A percentile compares a stretch with the other conserved stretches of the same genome.
Evolutionary conservation across 2,329 filamentous ascomycete genomes (phyloP).

Genomic region (Xylaria sp.): DNA sequence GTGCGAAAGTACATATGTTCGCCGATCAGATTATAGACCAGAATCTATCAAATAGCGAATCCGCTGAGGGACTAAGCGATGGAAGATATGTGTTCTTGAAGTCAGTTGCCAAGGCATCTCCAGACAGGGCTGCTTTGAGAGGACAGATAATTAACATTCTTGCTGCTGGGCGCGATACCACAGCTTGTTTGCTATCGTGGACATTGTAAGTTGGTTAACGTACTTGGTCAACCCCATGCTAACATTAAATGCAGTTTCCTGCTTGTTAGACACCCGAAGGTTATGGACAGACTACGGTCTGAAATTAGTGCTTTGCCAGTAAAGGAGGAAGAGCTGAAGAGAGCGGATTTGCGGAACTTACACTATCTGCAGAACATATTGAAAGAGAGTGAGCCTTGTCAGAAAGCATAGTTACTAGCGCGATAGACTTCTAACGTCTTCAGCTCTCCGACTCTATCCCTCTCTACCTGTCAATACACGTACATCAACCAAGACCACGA

Average conservation of each 20-base stretch:
- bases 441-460: constrained; percentile 44
- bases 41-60: constrained; percentile 34
- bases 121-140: constrained; percentile 39
- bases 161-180: constrained; percentile 45
- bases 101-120: constrained; percentile 38
- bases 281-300: constrained; percentile 40
- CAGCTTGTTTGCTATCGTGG: constrained; percentile 44
- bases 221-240: not conserved
- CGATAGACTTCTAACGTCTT: constrained; percentile 8
- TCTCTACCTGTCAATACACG: constrained; percentile 44
- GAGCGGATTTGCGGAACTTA: constrained; percentile 38
- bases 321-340: constrained; percentile 33
- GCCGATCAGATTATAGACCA: constrained; percentile 43
- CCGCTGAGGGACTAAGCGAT: constrained; percentile 21
- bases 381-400: constrained; percentile 41
- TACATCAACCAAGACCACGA: constrained; percentile 40
- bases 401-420: constrained; percentile 1
- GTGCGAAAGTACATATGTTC: constrained; percentile 40
- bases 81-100: constrained; percentile 42
- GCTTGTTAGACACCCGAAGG: constrained; percentile 40
- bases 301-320: constrained; percentile 40
- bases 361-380: constrained; percentile 43
- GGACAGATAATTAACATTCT: constrained; percentile 47
- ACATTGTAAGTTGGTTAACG: constrained; percentile 39
- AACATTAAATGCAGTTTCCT: constrained; percentile 36